Percentiles rank a stretch among this genome's conserved stretches.
Evolutionary conservation across 257 asterid genomes (phyloP).

Genomic region (Solanum tacnaense): DNA sequence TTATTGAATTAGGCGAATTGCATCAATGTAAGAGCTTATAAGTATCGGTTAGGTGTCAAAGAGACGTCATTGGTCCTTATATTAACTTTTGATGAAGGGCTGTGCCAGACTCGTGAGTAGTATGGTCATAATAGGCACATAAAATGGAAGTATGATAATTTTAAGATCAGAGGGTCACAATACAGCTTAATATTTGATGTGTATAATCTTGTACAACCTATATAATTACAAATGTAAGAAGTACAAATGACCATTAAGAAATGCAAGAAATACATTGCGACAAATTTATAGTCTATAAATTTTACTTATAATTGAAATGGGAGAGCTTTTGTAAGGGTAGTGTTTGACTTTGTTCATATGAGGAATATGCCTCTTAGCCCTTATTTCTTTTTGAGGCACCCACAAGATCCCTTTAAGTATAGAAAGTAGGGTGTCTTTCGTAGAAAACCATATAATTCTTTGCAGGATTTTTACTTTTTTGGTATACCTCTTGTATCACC

Average conservation of each 20-base stretch:
- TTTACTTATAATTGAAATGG: neutral
- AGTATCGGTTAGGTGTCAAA: neutral
- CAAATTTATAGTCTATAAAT: neutral
- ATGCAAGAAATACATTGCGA: neutral
- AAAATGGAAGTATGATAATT: neutral
- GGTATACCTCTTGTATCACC: neutral
- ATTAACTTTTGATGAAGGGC: neutral
- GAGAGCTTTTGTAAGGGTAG: neutral
- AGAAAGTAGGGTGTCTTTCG: neutral
- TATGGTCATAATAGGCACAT: neutral
- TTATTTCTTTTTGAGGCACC: neutral
- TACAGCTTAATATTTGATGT: neutral
- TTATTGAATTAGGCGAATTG: neutral
- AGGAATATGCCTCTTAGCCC: neutral
- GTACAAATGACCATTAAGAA: neutral
- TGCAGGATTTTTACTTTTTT: neutral
- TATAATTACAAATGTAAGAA: neutral
- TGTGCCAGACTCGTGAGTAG: neutral
- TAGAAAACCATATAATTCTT: neutral
- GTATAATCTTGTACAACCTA: neutral
- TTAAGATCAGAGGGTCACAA: neutral
- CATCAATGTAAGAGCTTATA: neutral
- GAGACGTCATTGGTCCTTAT: neutral
- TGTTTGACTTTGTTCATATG: neutral
- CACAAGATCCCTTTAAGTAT: neutral